These are phyloP conservation scores for Linnemannia hyalina DNA, from an alignment of 192 early-diverging fungal species.

Conservation along the genomic window DNA sequence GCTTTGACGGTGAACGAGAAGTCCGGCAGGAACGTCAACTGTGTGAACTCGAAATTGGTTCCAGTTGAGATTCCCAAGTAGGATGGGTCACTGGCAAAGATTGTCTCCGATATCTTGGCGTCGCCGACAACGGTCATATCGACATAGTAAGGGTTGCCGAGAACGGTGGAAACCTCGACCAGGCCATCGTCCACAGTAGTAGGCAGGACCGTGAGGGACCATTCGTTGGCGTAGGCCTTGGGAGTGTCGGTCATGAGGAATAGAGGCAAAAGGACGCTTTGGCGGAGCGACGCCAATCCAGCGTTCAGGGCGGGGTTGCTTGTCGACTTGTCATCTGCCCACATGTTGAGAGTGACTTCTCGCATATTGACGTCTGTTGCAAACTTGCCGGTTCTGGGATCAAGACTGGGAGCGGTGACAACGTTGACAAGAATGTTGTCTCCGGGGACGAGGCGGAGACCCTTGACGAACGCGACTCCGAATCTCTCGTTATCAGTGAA, in stretches of 20 bases:
- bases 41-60: not conserved
- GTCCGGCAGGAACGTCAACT: not conserved
- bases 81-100: not conserved
- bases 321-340: not conserved
- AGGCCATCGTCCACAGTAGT: constrained; percentile 7
- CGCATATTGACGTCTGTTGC: no score
- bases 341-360: not conserved
- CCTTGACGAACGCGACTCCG: not conserved
- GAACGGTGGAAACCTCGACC: not conserved
- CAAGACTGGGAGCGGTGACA: not conserved
- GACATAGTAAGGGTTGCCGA: not conserved
- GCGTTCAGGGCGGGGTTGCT: constrained; percentile 13
- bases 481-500: not conserved
- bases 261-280: no score
- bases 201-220: not conserved
- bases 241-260: not conserved
- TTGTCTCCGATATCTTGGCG: not conserved
- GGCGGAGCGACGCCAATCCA: not conserved
- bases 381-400: no score
- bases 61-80: not conserved
- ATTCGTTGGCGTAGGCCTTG: not conserved
- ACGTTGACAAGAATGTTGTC: not conserved
- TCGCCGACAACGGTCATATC: not conserved
- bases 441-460: constrained; percentile 1
- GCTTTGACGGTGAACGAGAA: not conserved